Evolutionary conservation across 2,329 filamentous ascomycete species (phyloP), one percentile per base, ranked within the genome.

Genomic region (Curvularia spicifera): DNA sequence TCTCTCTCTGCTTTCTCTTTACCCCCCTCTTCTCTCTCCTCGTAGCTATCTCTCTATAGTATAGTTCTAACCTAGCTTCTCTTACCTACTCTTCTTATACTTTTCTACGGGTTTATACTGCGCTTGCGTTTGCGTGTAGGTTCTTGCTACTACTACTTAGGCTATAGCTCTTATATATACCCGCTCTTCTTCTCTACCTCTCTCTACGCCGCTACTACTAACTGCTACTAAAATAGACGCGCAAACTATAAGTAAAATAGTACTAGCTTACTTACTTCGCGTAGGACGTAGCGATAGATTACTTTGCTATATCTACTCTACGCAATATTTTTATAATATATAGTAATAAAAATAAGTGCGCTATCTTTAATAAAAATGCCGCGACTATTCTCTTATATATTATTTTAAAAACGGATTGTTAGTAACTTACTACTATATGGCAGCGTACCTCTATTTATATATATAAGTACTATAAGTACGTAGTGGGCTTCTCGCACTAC

Each of bases 301-400:
- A 42, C 39, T 42, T 42, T 42, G 20, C 39, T n/a, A 4, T 42
- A 20, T 18, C 39, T 20, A 42, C 9, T 42, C 39, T 42, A 10
- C 9, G 39, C 20, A 42, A 42, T 42, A 42, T 28, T 28, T 48
- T 69, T 71, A 54, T 72, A 51, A 57, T 69, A 70, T n/a, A 33
- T 22, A 5, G 58, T 69, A 9, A 69, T 60, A 49, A 66, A 65
- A 26, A 57, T 60, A 13, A 71, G 61, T 51, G 61, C 60, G 6
- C 63, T 48, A 39, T 71, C 55, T 54, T 71, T 55, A 39, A 70
- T 56, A 48, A 71, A 70, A 42, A 70, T 40, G 29, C 63, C 56
- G 15, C 56, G 49, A 26, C 51, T 40, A 13, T 35, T 45, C 2
- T 44, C 60, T 39, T 60, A 46, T 7, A 44, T 52, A 6, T 53